Evolutionary conservation across 1,139 yeast genomes (phyloP).

Genomic region (Hansenula sp.): DNA sequence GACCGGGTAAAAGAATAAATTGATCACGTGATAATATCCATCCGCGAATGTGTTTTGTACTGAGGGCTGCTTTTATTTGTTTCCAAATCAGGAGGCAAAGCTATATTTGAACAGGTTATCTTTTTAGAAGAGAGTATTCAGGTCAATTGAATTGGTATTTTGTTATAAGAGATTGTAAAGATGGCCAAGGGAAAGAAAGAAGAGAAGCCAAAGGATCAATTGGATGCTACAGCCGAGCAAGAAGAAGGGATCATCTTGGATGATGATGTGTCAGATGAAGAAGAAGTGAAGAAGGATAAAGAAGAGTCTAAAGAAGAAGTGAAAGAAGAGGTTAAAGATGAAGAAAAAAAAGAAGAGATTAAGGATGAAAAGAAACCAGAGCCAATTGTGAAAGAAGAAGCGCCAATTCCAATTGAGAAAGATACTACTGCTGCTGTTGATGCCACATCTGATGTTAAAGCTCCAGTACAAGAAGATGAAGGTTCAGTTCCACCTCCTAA

Average conservation of each 20-base stretch:
- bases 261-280: conserved; percentile 3
- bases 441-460: conserved; percentile 1
- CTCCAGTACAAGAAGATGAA: conserved; percentile 6
- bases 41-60: not conserved
- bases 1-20: not conserved
- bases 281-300: conserved; percentile 1
- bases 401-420: conserved; percentile 6
- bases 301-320: conserved; percentile 4
- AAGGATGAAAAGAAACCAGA: conserved; percentile 1
- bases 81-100: too few relatives aligned
- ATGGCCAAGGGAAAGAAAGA: conserved; percentile 8
- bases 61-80: too few relatives aligned
- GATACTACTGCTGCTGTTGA: not conserved
- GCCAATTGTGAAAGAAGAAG: conserved; percentile 8
- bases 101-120: not conserved
- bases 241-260: not conserved
- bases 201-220: conserved; percentile 4
- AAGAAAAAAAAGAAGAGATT: not conserved
- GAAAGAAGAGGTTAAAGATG: conserved; percentile 6
- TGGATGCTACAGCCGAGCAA: not conserved
- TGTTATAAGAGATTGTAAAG: too few relatives aligned
- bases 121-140: too few relatives aligned
- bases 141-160: not conserved
- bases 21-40: too few relatives aligned
- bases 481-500: conserved; percentile 51